These are phyloP conservation scores for Eucalyptus melliodora DNA, from an alignment of 345 rosid genomes.

Conservation along the genomic window DNA sequence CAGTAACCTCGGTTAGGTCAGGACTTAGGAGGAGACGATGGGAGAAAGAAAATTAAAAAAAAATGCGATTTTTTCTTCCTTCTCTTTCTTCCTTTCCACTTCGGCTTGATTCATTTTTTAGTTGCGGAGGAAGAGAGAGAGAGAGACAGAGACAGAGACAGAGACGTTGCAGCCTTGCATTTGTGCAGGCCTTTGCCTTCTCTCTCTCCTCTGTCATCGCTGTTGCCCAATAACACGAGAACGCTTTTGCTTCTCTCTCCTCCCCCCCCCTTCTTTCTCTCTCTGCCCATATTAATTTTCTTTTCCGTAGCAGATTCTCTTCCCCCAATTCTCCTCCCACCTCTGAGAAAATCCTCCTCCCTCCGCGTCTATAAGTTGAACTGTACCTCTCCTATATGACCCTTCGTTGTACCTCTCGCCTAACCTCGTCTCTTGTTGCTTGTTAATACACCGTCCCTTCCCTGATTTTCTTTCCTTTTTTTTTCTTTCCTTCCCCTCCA, in stretches of 20 bases:
- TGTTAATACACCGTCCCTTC: neutral
- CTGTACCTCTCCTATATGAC: neutral
- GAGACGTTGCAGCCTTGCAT: slow-evolving; percentile 8
- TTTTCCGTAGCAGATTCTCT: neutral
- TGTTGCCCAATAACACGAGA: neutral
- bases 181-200: neutral
- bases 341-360: neutral
- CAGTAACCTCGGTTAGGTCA: neutral
- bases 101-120: neutral
- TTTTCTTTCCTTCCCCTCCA: too few relatives aligned
- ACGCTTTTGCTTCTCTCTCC: neutral
- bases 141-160: neutral
- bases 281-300: neutral
- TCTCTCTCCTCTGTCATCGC: neutral
- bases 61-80: neutral
- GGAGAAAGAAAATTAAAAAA: neutral
- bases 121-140: neutral
- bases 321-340: neutral
- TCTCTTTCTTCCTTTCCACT: neutral
- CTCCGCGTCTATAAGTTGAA: slow-evolving; percentile 8
- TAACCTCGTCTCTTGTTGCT: neutral
- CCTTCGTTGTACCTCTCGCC: neutral
- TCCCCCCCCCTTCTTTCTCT: neutral
- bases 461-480: neutral
- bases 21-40: neutral